These are phyloP conservation scores for Kuraishia capsulata DNA, from an alignment of 805 yeast genomes.

Conservation along the genomic window DNA sequence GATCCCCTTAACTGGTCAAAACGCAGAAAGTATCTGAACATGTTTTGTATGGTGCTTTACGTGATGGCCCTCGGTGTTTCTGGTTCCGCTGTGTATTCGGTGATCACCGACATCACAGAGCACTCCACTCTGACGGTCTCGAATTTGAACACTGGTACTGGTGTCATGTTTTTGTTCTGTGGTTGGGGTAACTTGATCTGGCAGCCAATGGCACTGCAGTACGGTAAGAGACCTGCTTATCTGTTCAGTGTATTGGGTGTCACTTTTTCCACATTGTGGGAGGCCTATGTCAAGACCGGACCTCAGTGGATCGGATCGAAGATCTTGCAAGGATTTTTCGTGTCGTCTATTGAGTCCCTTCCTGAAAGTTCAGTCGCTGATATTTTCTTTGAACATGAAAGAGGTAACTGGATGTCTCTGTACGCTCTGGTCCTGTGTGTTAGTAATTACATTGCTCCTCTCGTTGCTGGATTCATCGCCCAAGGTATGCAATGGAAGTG, in stretches of 20 bases:
- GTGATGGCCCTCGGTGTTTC: slow-evolving; percentile 17
- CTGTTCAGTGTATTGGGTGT: slow-evolving; percentile 21
- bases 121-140: slow-evolving; percentile 12
- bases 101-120: slow-evolving; percentile 13
- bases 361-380: slow-evolving; percentile 42
- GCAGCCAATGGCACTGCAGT: slow-evolving; percentile 28
- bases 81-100: slow-evolving; percentile 17
- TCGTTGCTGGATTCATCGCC: slow-evolving; percentile 49
- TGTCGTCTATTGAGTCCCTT: slow-evolving; percentile 34
- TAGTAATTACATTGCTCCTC: slow-evolving; percentile 49
- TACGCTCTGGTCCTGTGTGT: slow-evolving; percentile 46
- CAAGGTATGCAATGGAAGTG: slow-evolving; percentile 42
- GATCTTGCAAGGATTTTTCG: slow-evolving; percentile 21
- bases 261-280: slow-evolving; percentile 22
- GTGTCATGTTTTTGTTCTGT: slow-evolving; percentile 29
- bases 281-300: slow-evolving; percentile 19
- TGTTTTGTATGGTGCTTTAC: slow-evolving; percentile 34
- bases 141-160: slow-evolving; percentile 28
- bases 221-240: slow-evolving; percentile 28
- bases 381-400: slow-evolving; percentile 41
- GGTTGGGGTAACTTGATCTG: slow-evolving; percentile 28
- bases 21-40: slow-evolving; percentile 35
- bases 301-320: slow-evolving; percentile 23
- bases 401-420: slow-evolving; percentile 36
- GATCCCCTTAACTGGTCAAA: slow-evolving; percentile 62